A percentile compares a stretch with the other conserved stretches of the same genome.
Conservation (phyloP, 2,329 filamentous ascomycete genomes). For the Colletotrichum echinochloae region DNA sequence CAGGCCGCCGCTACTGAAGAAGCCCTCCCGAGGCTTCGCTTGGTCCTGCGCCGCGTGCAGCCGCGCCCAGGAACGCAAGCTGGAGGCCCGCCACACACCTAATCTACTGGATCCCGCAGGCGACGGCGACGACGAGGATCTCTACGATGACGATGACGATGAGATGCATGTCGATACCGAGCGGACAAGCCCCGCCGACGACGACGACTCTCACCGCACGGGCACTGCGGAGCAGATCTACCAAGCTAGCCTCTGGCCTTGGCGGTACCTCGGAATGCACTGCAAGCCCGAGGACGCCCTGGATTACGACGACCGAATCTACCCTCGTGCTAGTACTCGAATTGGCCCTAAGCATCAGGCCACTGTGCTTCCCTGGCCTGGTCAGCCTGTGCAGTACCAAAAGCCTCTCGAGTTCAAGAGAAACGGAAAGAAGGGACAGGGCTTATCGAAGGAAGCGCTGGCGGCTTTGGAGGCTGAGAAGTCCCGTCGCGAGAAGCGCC, state of each 20-base stretch:
- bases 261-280: slow-evolving; percentile 94
- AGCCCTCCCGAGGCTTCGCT: slow-evolving; percentile 95
- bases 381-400: slow-evolving; percentile 87
- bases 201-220: slow-evolving; percentile 65
- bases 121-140: slow-evolving; percentile 74
- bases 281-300: slow-evolving; percentile 95
- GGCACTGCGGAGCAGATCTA: slow-evolving; percentile 89
- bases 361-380: slow-evolving; percentile 85
- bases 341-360: slow-evolving; percentile 94
- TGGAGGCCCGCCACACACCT: slow-evolving; percentile 90
- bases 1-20: slow-evolving; percentile 89
- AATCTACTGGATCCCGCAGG: slow-evolving; percentile 75
- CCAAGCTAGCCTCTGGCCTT: slow-evolving; percentile 95
- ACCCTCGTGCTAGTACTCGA: slow-evolving; percentile 92
- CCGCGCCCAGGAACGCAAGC: slow-evolving; percentile 91
- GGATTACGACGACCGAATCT: slow-evolving; percentile 97
- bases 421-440: slow-evolving; percentile 81
- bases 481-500: slow-evolving; percentile 80
- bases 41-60: slow-evolving; percentile 98
- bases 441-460: slow-evolving; percentile 82
- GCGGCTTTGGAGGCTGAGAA: slow-evolving; percentile 87
- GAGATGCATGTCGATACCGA: slow-evolving; percentile 66
- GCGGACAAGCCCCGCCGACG: slow-evolving; percentile 73
- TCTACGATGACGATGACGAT: slow-evolving; percentile 79
- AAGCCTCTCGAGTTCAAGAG: slow-evolving; percentile 90